Evolutionary conservation across 2,329 filamentous ascomycete genomes (phyloP).

Genomic region (Torrubiella hemipterigena): DNA sequence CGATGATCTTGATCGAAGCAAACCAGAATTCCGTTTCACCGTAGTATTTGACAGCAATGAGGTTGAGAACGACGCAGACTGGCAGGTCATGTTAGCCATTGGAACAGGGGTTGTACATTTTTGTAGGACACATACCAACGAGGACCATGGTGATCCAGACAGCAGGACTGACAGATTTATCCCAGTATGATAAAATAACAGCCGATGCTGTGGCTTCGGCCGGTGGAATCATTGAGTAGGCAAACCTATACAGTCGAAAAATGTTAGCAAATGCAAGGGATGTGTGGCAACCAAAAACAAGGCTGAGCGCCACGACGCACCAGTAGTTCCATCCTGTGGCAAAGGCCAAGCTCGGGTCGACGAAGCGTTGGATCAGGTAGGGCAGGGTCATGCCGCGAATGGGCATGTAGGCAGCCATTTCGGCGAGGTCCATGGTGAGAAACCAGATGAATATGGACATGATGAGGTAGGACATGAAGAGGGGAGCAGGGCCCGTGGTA

Average conservation of each 20-base stretch:
- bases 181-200: slow-evolving; percentile 22
- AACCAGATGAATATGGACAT: slow-evolving; percentile 21
- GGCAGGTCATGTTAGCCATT: not conserved
- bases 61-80: slow-evolving; percentile 17
- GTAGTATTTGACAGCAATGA: slow-evolving; percentile 15
- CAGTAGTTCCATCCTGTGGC: slow-evolving; percentile 25
- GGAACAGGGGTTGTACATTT: too few relatives aligned
- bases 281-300: too few relatives aligned
- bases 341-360: slow-evolving; percentile 39
- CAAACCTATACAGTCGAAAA: slow-evolving; percentile 3
- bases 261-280: too few relatives aligned
- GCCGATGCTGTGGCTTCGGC: slow-evolving; percentile 20
- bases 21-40: slow-evolving; percentile 29
- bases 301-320: slow-evolving; percentile 10
- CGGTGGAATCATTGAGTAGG: slow-evolving; percentile 5
- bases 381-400: slow-evolving; percentile 22
- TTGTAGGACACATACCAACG: slow-evolving; percentile 7
- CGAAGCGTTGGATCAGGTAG: slow-evolving; percentile 34
- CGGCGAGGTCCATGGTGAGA: slow-evolving; percentile 25
- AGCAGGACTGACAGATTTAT: slow-evolving; percentile 18
- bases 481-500: slow-evolving; percentile 15
- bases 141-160: slow-evolving; percentile 29
- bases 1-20: slow-evolving; percentile 30
- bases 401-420: slow-evolving; percentile 39
- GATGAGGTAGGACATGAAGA: slow-evolving; percentile 19